Conservation (phyloP, 768 basidiomycete genomes). For the Hericium rajendrae region DNA sequence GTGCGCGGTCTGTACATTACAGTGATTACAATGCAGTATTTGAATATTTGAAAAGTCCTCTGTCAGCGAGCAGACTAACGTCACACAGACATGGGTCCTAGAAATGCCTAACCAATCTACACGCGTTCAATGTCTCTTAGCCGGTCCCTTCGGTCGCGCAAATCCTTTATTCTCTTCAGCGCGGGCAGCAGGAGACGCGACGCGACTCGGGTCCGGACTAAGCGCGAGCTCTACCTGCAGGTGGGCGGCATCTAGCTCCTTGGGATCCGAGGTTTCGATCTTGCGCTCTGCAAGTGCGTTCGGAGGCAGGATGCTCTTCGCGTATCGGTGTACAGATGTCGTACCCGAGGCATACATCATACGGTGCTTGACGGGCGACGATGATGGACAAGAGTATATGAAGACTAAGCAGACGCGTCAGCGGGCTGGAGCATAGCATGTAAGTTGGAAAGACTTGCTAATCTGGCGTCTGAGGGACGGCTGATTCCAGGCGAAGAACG, state of each 20-base stretch:
- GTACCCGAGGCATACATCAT: conserved; percentile 84
- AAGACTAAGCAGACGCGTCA: conserved; percentile 42
- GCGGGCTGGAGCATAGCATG: not conserved
- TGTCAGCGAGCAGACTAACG: not conserved
- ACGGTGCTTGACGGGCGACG: conserved; percentile 71
- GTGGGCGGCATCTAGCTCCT: conserved; percentile 57
- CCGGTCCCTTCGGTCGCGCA: conserved; percentile 62
- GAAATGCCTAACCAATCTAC: conserved; percentile 11
- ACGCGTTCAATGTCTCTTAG: conserved; percentile 31
- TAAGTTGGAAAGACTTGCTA: conserved; percentile 30
- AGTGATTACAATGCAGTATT: not conserved
- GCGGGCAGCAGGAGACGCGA: conserved; percentile 13
- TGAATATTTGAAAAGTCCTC: not conserved
- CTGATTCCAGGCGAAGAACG: conserved; percentile 60
- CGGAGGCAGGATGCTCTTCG: conserved; percentile 40
- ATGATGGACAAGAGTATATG: conserved; percentile 84
- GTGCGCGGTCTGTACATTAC: not conserved
- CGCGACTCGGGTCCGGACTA: conserved; percentile 8
- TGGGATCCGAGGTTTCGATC: conserved; percentile 77
- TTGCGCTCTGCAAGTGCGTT: conserved; percentile 43
- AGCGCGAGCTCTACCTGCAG: conserved; percentile 50
- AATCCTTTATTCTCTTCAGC: conserved; percentile 40
- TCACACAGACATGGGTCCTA: not conserved
- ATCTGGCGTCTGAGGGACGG: conserved; percentile 44
- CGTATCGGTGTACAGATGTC: conserved; percentile 42